A percentile compares a stretch with the other conserved stretches of the same genome.
Conservation (phyloP, 2,329 filamentous ascomycete genomes). For the Venturia pyrina region DNA sequence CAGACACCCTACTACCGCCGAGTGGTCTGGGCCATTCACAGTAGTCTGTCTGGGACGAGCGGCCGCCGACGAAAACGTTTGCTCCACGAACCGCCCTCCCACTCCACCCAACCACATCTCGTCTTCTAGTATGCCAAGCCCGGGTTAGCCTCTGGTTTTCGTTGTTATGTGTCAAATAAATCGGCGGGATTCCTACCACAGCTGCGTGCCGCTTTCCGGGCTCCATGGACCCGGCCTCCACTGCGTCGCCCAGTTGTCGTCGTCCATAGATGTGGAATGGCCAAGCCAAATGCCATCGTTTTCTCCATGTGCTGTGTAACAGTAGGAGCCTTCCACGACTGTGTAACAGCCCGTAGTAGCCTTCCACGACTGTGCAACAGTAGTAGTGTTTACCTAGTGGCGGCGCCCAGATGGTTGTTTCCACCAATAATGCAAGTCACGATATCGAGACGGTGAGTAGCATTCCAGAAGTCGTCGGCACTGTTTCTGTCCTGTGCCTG, state of each 20-base stretch:
- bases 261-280: neutral
- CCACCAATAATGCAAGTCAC: too few relatives aligned
- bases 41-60: too few relatives aligned
- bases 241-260: neutral
- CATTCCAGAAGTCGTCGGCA: neutral
- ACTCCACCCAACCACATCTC: neutral
- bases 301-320: neutral
- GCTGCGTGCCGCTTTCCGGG: neutral
- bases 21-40: neutral
- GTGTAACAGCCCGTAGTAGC: too few relatives aligned
- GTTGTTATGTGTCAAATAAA: neutral
- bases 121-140: neutral
- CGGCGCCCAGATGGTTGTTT: neutral
- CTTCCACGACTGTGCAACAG: too few relatives aligned
- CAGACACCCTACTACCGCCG: neutral
- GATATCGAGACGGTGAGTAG: neutral
- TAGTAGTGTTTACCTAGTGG: too few relatives aligned
- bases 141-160: neutral
- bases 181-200: neutral
- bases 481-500: too few relatives aligned
- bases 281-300: neutral
- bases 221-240: neutral
- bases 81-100: neutral
- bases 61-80: neutral
- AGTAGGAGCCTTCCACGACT: too few relatives aligned